Conservation (phyloP, 164 flowering plant species). For the Litsea cubeba region DNA sequence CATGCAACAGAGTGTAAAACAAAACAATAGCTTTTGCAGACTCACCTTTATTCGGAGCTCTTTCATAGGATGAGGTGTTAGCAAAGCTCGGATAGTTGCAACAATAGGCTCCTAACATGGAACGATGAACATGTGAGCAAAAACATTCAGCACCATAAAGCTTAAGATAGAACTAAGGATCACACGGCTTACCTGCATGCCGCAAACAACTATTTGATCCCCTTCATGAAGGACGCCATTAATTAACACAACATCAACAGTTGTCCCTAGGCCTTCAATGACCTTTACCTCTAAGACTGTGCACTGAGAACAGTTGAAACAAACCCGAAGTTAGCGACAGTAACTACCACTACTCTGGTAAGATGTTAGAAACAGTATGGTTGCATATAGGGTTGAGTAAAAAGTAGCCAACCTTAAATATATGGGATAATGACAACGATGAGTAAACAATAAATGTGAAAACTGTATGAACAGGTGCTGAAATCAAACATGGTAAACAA, state of each 20-base stretch:
- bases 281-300: conserved; percentile 98
- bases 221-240: conserved; percentile 98
- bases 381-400: no score
- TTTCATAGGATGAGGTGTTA: conserved; percentile 99
- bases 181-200: conserved; percentile 65
- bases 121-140: not conserved
- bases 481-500: not conserved
- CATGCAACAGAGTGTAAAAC: not conserved
- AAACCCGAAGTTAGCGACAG: not conserved
- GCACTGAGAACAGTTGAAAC: conserved; percentile 48
- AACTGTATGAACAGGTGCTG: not conserved
- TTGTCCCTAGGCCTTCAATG: conserved; percentile 95
- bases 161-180: not conserved
- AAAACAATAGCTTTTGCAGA: not conserved
- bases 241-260: conserved; percentile 93
- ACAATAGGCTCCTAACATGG: conserved; percentile 81
- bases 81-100: conserved; percentile 76
- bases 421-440: no score
- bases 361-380: no score
- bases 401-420: not conserved
- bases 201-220: conserved; percentile 97
- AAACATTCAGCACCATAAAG: not conserved
- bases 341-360: no score
- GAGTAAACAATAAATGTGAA: not conserved
- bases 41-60: conserved; percentile 92